Base-by-base conservation (phyloP, 2,329 filamentous ascomycete species). In the Byssothecium circinans region DNA sequence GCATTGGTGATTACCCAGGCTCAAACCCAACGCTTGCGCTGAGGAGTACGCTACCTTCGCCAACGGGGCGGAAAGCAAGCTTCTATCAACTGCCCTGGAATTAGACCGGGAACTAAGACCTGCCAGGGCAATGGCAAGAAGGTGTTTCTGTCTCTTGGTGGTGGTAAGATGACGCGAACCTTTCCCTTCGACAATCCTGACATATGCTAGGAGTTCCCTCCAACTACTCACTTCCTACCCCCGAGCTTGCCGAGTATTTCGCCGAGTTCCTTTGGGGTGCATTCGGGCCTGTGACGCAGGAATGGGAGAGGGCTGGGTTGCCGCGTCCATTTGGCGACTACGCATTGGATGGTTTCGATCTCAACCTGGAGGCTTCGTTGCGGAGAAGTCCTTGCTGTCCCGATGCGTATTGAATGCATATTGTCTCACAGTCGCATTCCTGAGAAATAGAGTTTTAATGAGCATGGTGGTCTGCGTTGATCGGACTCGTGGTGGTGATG, bases 301-400 rank as follows among this genome's bases (percentile, higher is more conserved):
- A 60, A 4, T 74, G 71, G 67, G 45, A 55, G 18, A 48, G 41
- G 22, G 53, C 52, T 20, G 60, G 56, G n/a, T 64, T 69, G 41
- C 74, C 76, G 50, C 74, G 78, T 49, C 78, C 79, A 2, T 80
- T 80, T 50, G 74, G 74, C 0, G 60, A 73, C 47, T 68, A 66
- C 29, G 58, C 67, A 1, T 64, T 81, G 8, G 78, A 81, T 61
- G 79, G 79, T 3, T 80, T 80, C 46, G 79, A 81, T 59, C 72
- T 81, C 41, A 78, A 81, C 57, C 74, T 74, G 30, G 70, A 74
- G 54, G 57, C 61, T 15, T 52, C 23, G 10, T 25, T 25, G n/a
- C n/a, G n/a, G n/a, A n/a, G n/a, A n/a, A n/a, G n/a, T n/a, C n/a
- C n/a, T n/a, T n/a, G n/a, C n/a, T n/a, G n/a, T n/a, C n/a, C n/a